phyloP scores from a whole-genome alignment of 1,139 yeast genomes.

The Protomyces inundatus region DNA sequence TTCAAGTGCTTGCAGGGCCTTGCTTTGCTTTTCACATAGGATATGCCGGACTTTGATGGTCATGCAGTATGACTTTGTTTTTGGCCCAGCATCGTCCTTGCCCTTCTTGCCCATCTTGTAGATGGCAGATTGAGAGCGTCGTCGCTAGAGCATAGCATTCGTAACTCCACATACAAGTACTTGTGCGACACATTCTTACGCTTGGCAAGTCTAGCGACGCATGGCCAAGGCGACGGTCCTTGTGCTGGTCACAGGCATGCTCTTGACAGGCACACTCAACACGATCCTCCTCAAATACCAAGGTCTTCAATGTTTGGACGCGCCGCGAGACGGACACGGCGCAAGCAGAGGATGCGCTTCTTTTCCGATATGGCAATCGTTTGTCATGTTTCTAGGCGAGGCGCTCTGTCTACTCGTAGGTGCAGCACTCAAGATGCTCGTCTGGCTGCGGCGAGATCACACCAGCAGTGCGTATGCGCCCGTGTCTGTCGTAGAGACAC shows the following conservation, averaged over 20 bases:
- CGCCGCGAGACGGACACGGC: neutral
- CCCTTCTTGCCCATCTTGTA: neutral
- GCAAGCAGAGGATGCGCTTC: conserved; percentile 14
- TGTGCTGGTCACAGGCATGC: conserved; percentile 39
- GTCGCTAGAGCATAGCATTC: neutral
- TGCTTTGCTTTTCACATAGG: conserved; percentile 32
- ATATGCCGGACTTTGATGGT: conserved; percentile 30
- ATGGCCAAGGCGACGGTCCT: conserved; percentile 10
- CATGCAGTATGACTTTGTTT: neutral
- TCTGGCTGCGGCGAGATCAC: neutral
- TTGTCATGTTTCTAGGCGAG: conserved; percentile 80
- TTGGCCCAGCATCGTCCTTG: conserved; percentile 6
- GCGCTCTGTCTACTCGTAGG: conserved; percentile 41
- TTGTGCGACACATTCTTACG: too few relatives aligned
- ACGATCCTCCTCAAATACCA: conserved; percentile 71
- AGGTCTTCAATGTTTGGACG: conserved; percentile 43
- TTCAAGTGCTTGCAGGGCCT: conserved; percentile 32
- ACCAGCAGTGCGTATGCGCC: neutral
- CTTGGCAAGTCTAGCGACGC: too few relatives aligned
- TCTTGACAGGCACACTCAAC: conserved; percentile 67
- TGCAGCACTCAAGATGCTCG: neutral
- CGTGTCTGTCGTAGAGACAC: neutral
- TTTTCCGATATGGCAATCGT: conserved; percentile 55
- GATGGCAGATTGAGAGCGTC: neutral
- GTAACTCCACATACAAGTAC: neutral